These are phyloP conservation scores for Annona squamosa DNA, from an alignment of 164 flowering plant species.

Conservation along the genomic window DNA sequence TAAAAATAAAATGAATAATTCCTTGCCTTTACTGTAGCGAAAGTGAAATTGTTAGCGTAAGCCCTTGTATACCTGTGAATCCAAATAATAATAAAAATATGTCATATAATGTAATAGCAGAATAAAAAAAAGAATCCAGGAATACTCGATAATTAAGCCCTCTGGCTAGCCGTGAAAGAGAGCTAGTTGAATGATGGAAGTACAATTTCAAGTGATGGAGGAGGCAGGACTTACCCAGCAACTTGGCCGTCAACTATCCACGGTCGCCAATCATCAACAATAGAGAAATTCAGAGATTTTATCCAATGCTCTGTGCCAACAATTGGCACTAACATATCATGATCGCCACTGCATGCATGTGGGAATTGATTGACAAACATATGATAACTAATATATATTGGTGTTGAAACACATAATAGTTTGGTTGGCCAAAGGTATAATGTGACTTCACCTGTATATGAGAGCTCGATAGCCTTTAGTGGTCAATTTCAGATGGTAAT, in stretches of 20 bases:
- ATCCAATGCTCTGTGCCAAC: conserved; percentile 3
- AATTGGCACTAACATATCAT: not conserved
- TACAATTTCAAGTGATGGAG: not conserved
- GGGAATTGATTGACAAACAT: too few species aligned
- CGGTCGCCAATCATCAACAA: conserved; percentile 3
- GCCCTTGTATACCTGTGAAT: conserved; percentile 36
- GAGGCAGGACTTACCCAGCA: conserved; percentile 3
- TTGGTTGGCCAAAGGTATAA: not conserved
- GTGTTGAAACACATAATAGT: not conserved
- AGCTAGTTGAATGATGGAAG: not conserved
- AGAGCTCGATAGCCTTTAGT: conserved; percentile 17
- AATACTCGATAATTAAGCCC: not conserved
- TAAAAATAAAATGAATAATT: not conserved
- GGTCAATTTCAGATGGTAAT: conserved; percentile 11
- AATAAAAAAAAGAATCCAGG: not conserved
- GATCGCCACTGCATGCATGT: conserved; percentile 1
- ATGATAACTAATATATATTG: not conserved
- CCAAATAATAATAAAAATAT: not conserved
- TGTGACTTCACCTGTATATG: conserved; percentile 17
- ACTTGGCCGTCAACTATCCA: conserved; percentile 5
- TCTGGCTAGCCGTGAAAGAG: not conserved
- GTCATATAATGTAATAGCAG: not conserved
- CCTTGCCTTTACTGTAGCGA: conserved; percentile 45
- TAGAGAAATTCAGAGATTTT: conserved; percentile 2
- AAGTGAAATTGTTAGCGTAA: conserved; percentile 42